Evolutionary conservation across 345 rosid genomes (phyloP), one percentile per base, ranked within the genome.

Genomic region (Salix arbutifolia): DNA sequence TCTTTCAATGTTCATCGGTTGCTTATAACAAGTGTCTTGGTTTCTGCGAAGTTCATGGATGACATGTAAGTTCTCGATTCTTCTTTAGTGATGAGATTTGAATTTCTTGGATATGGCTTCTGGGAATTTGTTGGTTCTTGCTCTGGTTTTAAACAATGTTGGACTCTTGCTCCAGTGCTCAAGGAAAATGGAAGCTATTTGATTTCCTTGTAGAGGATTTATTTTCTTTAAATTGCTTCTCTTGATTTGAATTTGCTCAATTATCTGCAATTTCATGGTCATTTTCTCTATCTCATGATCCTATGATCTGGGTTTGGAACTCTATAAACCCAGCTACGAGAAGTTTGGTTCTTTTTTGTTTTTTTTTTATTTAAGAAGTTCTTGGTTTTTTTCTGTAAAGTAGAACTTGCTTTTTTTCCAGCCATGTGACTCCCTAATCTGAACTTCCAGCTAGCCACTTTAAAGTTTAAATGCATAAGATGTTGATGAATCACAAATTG

Each of bases 31-130:
- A 94, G 97, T 76, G 92, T 94, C 82, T 82, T 94, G 92, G 88
- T 91, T 35, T 83, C 97, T 52, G 97, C 92, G 35, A 92, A 94
- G 85, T 94, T 94, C 88, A 87, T 94, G 91, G 98, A 94, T 82
- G 98, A 94, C 82, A 85, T 84, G 97, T 92, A 78, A 88, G 97
- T 85, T 79, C 61, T 76, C 53, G 25, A 33, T 21, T 37, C 3
- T n/a, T 52, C 13, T 14, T 44, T 37, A 25, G 33, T 21, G 14
- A 16, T n/a, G 31, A 30, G 8, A 33, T 61, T 5, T 70, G 65
- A 9, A 21, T 60, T 40, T 53, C 48, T 40, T 76, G 42, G 40
- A 40, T 75, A 76, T 42, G 11, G 11, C 17, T 38, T 58, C 28
- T 61, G 42, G 50, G 25, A 44, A 33, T 44, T 69, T 16, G 70